Evolutionary conservation across 2,329 filamentous ascomycete genomes (phyloP).

Genomic region (Fusarium sp.): DNA sequence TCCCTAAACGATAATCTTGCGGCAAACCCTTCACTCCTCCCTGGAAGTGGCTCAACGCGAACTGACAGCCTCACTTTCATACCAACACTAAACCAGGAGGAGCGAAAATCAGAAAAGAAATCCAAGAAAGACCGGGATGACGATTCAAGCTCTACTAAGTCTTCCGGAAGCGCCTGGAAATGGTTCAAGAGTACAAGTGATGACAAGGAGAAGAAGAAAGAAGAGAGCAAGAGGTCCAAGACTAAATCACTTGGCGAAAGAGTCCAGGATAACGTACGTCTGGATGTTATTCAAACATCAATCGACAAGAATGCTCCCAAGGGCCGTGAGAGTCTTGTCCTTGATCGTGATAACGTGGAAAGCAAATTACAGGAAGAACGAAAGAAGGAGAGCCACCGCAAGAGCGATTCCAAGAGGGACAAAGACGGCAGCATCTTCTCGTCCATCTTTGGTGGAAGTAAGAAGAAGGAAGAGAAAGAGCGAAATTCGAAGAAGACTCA

Average conservation of each 20-base stretch:
- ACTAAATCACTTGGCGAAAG: slow-evolving; percentile 68
- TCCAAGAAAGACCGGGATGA: slow-evolving; percentile 79
- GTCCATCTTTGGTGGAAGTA: slow-evolving; percentile 89
- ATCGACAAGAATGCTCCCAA: slow-evolving; percentile 76
- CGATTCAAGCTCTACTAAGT: slow-evolving; percentile 71
- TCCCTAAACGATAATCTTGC: slow-evolving; percentile 48
- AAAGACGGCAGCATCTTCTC: slow-evolving; percentile 95
- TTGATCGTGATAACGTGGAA: slow-evolving; percentile 82
- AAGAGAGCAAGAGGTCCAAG: slow-evolving; percentile 76
- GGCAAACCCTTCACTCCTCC: slow-evolving; percentile 70
- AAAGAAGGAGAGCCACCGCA: slow-evolving; percentile 82
- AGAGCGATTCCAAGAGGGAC: slow-evolving; percentile 85
- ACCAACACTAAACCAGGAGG: slow-evolving; percentile 76
- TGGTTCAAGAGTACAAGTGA: slow-evolving; percentile 85
- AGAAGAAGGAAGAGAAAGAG: slow-evolving; percentile 87
- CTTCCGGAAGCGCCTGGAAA: slow-evolving; percentile 76
- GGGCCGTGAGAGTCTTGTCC: slow-evolving; percentile 83
- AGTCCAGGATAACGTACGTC: slow-evolving; percentile 80
- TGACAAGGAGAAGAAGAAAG: slow-evolving; percentile 71
- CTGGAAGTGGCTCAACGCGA: slow-evolving; percentile 73
- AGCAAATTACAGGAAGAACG: slow-evolving; percentile 82
- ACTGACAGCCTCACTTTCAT: slow-evolving; percentile 86
- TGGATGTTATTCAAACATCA: slow-evolving; percentile 89
- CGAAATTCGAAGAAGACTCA: slow-evolving; percentile 78
- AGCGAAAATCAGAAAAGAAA: slow-evolving; percentile 80